Conservation (phyloP, 2,329 filamentous ascomycete species). For the Phaeosphaeria sp. region DNA sequence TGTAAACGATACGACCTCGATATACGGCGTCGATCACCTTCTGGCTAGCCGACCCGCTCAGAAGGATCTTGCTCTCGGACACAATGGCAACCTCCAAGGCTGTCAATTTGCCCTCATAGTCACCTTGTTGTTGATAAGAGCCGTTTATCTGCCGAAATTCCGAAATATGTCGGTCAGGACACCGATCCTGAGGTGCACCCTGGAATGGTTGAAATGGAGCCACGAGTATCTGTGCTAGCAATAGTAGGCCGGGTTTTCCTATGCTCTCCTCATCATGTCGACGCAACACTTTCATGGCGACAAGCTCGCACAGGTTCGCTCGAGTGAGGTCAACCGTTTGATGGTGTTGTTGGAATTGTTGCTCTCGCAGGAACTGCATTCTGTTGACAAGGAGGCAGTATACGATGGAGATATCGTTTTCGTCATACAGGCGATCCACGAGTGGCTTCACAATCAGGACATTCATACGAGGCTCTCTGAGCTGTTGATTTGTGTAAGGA, state of each 20-base stretch:
- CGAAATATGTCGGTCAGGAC: conserved; percentile 60
- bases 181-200: conserved; percentile 73
- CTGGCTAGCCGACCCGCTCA: conserved; percentile 79
- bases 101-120: conserved; percentile 68
- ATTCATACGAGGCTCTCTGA: conserved; percentile 83
- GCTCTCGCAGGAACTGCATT: conserved; percentile 78
- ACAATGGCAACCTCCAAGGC: conserved; percentile 84
- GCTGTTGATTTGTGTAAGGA: conserved; percentile 74
- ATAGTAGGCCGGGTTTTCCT: conserved; percentile 71
- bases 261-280: conserved; percentile 80
- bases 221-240: conserved; percentile 80
- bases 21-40: conserved; percentile 85
- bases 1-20: conserved; percentile 80
- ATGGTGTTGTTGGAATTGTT: conserved; percentile 75
- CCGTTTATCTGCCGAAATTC: conserved; percentile 22
- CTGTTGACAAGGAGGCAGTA: conserved; percentile 86
- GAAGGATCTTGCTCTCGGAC: conserved; percentile 79
- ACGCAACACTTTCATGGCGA: conserved; percentile 78
- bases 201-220: conserved; percentile 87
- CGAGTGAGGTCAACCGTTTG: conserved; percentile 82
- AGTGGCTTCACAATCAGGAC: conserved; percentile 78
- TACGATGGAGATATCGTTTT: conserved; percentile 81
- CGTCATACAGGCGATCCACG: conserved; percentile 82
- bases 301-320: conserved; percentile 78
- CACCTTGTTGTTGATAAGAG: conserved; percentile 51